Percentiles rank a stretch among this genome's conserved stretches.
These are phyloP conservation scores for Oenanthe sinensis DNA, from an alignment of 129 eudicot species.

Conservation along the genomic window DNA sequence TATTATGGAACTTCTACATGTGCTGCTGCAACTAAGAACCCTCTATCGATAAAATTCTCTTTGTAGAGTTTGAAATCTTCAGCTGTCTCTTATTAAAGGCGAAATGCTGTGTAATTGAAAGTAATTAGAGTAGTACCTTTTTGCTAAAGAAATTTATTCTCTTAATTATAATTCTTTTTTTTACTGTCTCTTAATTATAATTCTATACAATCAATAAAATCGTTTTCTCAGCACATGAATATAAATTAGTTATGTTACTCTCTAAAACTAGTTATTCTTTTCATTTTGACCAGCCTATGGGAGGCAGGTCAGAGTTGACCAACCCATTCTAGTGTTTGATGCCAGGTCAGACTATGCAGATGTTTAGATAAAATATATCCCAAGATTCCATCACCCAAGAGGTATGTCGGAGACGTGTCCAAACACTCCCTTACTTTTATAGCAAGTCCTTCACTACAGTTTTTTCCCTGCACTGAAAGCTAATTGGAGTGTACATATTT, in stretches of 20 bases:
- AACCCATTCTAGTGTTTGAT: background rate
- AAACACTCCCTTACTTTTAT: background rate
- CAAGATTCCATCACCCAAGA: background rate
- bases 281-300: background rate
- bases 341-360: background rate
- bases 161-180: background rate
- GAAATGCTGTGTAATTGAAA: background rate
- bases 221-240: too few species aligned
- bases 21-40: background rate
- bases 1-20: background rate
- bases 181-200: too few species aligned
- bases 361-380: background rate
- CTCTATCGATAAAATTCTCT: background rate
- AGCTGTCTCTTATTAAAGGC: background rate
- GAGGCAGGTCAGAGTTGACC: background rate
- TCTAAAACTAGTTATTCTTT: background rate
- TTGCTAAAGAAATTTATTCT: background rate
- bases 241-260: too few species aligned
- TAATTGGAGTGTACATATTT: background rate
- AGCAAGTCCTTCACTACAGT: background rate
- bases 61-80: background rate
- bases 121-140: background rate
- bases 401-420: background rate
- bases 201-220: background rate
- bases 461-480: background rate